A percentile compares a stretch with the other conserved stretches of the same genome.
These are phyloP conservation scores for Ophiostoma sp. DNA, from an alignment of 2,329 filamentous ascomycete species.

Conservation along the genomic window DNA sequence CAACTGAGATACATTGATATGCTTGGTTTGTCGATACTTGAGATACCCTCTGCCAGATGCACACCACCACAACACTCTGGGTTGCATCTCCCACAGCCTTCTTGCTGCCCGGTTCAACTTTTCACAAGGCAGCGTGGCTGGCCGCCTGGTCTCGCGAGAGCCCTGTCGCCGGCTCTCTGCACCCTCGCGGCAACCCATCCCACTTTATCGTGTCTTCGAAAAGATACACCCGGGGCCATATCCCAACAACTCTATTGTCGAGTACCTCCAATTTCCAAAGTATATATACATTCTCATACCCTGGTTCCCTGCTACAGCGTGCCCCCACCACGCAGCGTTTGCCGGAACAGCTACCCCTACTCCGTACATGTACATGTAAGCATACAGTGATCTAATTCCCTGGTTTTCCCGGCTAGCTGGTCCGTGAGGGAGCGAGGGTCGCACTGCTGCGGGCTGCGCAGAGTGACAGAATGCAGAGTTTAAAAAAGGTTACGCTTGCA, in stretches of 20 bases:
- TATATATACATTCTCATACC: not conserved
- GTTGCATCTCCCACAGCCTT: not conserved
- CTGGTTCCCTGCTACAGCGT: not conserved
- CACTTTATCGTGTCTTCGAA: too few species aligned
- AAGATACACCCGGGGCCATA: too few species aligned
- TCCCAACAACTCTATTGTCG: too few species aligned
- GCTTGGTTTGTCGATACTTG: not conserved
- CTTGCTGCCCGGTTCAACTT: not conserved
- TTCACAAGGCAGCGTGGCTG: not conserved
- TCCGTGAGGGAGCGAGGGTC: not conserved
- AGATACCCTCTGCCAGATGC: too few species aligned
- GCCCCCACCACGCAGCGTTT: not conserved
- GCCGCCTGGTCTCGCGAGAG: too few species aligned
- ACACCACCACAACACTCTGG: not conserved
- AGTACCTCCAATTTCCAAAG: not conserved
- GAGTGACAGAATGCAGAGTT: too few species aligned
- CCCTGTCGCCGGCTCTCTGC: too few species aligned
- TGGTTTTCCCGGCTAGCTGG: conserved; percentile 9
- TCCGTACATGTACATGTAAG: not conserved
- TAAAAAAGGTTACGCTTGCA: not conserved
- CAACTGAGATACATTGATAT: not conserved
- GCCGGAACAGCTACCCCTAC: conserved; percentile 6
- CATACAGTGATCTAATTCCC: conserved; percentile 1
- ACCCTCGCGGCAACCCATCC: too few species aligned
- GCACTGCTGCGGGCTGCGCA: not conserved